Evolutionary conservation across 208 protist genomes (phyloP), one percentile per base, ranked within the genome.

Genomic region (Wallacemonas collosoma): DNA sequence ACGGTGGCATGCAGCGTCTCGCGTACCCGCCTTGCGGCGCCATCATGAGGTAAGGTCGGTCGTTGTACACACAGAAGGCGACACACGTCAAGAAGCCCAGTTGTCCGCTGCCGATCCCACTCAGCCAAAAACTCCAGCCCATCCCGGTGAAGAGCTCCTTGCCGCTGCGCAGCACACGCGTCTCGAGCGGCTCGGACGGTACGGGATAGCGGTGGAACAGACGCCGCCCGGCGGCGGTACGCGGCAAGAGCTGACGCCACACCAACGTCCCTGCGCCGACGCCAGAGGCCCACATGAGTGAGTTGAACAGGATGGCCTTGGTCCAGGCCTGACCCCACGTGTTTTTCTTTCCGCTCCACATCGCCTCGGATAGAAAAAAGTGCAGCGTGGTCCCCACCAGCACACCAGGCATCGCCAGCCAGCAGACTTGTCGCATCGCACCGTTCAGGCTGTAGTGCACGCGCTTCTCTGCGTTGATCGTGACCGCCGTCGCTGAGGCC

Each of bases 311-410:
- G 41, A 92, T 79, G 6, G 91, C 89, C 77, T 96, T 96, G 39
- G 82, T 82, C 89, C 91, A 96, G 45, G 91, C 91, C 71, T 93
- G 83, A n/a, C 89, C 91, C 88, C 89, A 96, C 39, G 85, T 83
- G 73, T 93, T 96, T 5, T 75, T 58, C 72, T 86, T 85, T 26
- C 78, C 69, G 68, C 89, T 94, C 88, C 91, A 94, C 87, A 94
- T 94, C 9, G 89, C 91, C 78, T 96, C 89, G 1, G 81, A 87
- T 41, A 96, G 57, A 69, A 96, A 93, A 70, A 85, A 93, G 71
- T 96, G 91, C 55, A 96, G 55, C 35, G 87, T 93, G 1, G 79
- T 81, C 8, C 89, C 89, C 2, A 86, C 76, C 12, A 96, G 71
- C 43, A 86, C 68, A n/a, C 89, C 86, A 0, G 91, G 89, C 1